Evolutionary conservation across 805 yeast species (phyloP), one percentile per base, ranked within the genome.

Genomic region (Wickerhamomyces queroliae): DNA sequence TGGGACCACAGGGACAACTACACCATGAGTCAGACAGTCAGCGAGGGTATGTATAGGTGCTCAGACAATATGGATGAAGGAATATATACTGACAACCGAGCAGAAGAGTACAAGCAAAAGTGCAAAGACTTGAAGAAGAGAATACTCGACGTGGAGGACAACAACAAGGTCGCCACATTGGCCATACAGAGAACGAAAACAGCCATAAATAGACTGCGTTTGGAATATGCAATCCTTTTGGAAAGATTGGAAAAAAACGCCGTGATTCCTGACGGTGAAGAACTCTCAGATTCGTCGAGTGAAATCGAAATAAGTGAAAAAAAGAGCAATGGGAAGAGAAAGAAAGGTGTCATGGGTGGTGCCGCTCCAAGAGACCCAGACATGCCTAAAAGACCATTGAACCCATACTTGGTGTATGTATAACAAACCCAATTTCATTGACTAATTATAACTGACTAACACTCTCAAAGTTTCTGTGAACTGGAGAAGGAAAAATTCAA

Each of bases 331-430:
- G 26, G 35, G 10, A 21, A 11, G 44, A 50, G 53, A 55, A 43
- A 60, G 55, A 41, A 30, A 22, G 33, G 33, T 18, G 33, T 30
- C 13, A 5, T 30, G 7, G 22, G 22, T 7, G 22, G 22, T 30
- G 16, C 6, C 16, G 67, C 68, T 37, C 67, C 71, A 9, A 76
- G 89, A 51, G 95, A 89, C 59, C 96, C 96, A 9, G 80, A 79
- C 49, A 71, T 83, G 52, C 97, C 96, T 17, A 87, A 84, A 51
- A 71, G 95, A 52, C 96, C 96, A 6, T 82, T 93, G 4, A 90
- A 89, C 59, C 95, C 96, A 5, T 90, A 89, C 54, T 67, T 87
- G 45, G 74, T 87, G 39, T 56, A 31, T 21, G 49, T 39, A 15
- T 23, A 21, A 7, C 17, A 15, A 4, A 8, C 4, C 9, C 21